Percentiles rank a stretch among this genome's conserved stretches.
These are phyloP conservation scores for Herpetomonas tarakana DNA, from an alignment of 208 protist species.

Conservation along the genomic window DNA sequence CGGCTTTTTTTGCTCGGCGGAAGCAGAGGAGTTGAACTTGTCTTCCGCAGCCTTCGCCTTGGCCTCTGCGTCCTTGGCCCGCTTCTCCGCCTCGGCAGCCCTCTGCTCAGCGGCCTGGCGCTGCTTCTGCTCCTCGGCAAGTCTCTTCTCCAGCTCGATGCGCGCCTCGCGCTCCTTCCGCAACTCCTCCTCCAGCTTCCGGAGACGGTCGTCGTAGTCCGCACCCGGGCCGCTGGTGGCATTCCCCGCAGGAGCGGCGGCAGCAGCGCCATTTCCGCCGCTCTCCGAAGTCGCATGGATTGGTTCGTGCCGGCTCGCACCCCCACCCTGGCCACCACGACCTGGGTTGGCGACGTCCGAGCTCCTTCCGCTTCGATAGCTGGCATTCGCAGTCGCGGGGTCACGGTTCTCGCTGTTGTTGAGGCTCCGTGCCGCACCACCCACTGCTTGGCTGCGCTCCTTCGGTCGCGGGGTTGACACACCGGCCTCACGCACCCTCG, in stretches of 20 bases:
- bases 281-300: no score
- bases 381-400: no score
- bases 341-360: no score
- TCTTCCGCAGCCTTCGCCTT: constrained; percentile 8
- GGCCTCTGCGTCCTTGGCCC: neutral
- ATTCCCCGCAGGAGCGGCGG: neutral
- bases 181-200: constrained; percentile 10
- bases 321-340: no score
- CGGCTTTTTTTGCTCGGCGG: constrained; percentile 6
- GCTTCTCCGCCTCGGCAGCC: neutral
- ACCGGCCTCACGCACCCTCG: neutral
- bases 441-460: constrained; percentile 1
- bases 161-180: constrained; percentile 4
- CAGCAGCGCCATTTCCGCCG: no score
- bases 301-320: no score
- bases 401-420: no score
- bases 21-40: neutral
- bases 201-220: constrained; percentile 1
- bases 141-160: neutral
- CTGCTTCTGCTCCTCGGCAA: constrained; percentile 8
- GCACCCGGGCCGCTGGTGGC: neutral
- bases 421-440: neutral
- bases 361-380: no score
- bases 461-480: neutral
- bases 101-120: constrained; percentile 6